A percentile compares a stretch with the other conserved stretches of the same genome.
These are phyloP conservation scores for Botrytis pseudocinerea DNA, from an alignment of 2,329 filamentous ascomycete genomes.

Conservation along the genomic window DNA sequence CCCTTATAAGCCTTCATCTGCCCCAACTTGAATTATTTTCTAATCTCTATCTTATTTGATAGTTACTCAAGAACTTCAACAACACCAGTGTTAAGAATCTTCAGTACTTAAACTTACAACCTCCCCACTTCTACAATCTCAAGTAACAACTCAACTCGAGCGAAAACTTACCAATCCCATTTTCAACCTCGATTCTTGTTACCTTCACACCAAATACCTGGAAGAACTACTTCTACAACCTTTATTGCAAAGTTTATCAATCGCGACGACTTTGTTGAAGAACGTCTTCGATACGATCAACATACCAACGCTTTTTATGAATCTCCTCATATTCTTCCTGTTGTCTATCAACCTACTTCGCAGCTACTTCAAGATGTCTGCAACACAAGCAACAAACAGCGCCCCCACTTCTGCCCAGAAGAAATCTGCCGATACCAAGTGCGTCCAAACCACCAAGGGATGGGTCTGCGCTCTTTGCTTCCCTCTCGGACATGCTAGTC, in stretches of 20 bases:
- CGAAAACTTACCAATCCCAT: background rate
- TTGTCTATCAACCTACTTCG: background rate
- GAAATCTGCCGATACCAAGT: conserved; percentile 1
- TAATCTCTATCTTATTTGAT: background rate
- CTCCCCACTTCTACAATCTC: no score
- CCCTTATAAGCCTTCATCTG: background rate
- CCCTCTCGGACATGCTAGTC: conserved; percentile 5
- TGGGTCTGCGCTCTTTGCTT: conserved; percentile 21
- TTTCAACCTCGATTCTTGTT: background rate
- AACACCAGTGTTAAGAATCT: background rate
- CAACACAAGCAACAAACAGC: background rate
- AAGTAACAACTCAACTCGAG: background rate
- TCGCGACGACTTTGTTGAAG: background rate
- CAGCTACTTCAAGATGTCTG: background rate
- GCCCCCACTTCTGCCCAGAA: background rate
- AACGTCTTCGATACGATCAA: background rate
- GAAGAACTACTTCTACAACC: background rate
- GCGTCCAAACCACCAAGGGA: conserved; percentile 12
- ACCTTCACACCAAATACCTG: background rate
- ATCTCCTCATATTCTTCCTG: background rate
- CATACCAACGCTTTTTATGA: background rate
- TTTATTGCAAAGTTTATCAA: background rate
- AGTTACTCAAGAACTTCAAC: background rate
- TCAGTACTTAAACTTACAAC: background rate
- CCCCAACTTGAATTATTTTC: background rate